phyloP scores from a whole-genome alignment of 495 filamentous ascomycete species.

The Stereocaulon alpinum region DNA sequence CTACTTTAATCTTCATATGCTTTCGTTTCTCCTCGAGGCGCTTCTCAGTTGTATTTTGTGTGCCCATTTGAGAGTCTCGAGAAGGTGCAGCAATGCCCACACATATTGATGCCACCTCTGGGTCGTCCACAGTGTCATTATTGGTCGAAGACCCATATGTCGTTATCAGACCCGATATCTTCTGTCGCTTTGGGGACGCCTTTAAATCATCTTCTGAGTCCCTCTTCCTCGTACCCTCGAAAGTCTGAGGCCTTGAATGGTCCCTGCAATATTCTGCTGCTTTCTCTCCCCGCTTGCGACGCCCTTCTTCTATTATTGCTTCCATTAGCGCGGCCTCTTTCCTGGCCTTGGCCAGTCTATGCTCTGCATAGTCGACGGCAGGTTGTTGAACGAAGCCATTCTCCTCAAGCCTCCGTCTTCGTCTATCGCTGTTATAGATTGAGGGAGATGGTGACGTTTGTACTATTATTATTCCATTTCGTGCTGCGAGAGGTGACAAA shows the following conservation, averaged over 20 bases:
- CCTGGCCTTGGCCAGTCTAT: neutral
- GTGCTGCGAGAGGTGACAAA: neutral
- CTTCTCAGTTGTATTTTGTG: too few species aligned
- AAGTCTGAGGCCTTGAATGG: too few species aligned
- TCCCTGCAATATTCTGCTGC: neutral
- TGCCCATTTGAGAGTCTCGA: too few species aligned
- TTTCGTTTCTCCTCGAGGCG: too few species aligned
- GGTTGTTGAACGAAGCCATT: neutral
- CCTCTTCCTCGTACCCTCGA: neutral
- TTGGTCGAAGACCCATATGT: too few species aligned
- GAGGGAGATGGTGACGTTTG: neutral
- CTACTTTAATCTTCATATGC: too few species aligned
- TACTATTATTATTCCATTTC: neutral
- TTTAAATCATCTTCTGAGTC: neutral
- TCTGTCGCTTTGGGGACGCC: neutral
- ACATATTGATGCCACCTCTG: too few species aligned
- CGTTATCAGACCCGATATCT: neutral
- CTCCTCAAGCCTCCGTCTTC: neutral
- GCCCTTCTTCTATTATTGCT: neutral
- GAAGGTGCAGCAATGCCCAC: too few species aligned
- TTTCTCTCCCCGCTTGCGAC: neutral
- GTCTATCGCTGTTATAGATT: neutral
- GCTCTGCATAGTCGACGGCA: neutral
- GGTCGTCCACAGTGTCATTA: too few species aligned
- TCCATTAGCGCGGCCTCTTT: neutral